Percentiles rank a stretch among this genome's conserved stretches.
phyloP scores from a whole-genome alignment of 164 flowering plant genomes.

The Chimonanthus praecox region DNA sequence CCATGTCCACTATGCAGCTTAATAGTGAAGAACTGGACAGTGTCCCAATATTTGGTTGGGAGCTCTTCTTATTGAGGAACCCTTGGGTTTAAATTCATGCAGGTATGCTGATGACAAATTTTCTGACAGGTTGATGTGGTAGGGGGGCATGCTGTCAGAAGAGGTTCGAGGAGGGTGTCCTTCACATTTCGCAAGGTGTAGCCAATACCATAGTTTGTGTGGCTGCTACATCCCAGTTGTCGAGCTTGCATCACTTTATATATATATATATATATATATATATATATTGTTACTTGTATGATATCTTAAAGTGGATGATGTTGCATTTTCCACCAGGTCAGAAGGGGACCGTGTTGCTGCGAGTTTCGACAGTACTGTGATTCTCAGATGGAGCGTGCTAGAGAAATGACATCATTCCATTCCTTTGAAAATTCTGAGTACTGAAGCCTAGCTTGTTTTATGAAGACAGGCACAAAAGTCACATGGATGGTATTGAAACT shows the following conservation, averaged over 20 bases:
- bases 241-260: not conserved
- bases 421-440: not conserved
- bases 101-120: not conserved
- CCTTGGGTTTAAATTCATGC: too few relatives aligned
- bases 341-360: constrained; percentile 64
- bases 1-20: too few relatives aligned
- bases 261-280: too few relatives aligned
- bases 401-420: not conserved
- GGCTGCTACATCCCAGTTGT: not conserved
- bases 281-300: not conserved
- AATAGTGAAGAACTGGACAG: too few relatives aligned
- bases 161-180: constrained; percentile 81
- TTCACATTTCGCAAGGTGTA: constrained; percentile 82
- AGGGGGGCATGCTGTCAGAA: constrained; percentile 42
- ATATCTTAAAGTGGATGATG: not conserved
- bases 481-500: too few relatives aligned
- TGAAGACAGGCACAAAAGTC: too few relatives aligned
- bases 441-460: too few relatives aligned
- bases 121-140: constrained; percentile 70
- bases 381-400: constrained; percentile 34
- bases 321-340: constrained; percentile 46
- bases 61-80: too few relatives aligned
- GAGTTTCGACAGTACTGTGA: constrained; percentile 73
- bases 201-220: not conserved
- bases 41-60: too few relatives aligned